Base-by-base conservation (phyloP, 1,139 yeast species). In the Hemisphaericaspora lyxosophila region DNA sequence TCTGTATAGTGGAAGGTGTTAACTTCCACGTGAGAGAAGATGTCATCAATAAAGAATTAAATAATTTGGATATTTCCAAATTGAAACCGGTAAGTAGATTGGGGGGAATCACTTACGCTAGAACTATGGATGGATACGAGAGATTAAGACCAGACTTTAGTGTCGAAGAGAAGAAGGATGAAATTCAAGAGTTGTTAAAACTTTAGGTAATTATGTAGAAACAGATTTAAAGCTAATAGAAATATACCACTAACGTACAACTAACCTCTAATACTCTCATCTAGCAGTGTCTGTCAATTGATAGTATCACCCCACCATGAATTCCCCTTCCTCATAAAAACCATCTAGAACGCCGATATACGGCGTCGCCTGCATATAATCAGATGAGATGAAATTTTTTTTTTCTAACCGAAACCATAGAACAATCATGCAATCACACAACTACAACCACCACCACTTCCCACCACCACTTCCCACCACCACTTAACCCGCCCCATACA, bases 1-100 rank as follows among this genome's bases (percentile, higher is more conserved):
- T 72, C 13, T 55, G 63, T 27, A 60, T 78, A 37, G 65, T 78
- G 7, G 84, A 80, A 52, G 85, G 82, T 13, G 63, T 80, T 29
- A 62, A 73, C 33, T 76, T 78, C 56, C 85, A 79, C 50, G 71
- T 66, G 3, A 63, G 84, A 31, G 80, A 79, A 46, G 85, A 80
- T 49, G 57, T 76, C 7, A 46, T 74, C 25, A 72, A 77, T 51
- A 61, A 64, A 3, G 70, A 68, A 0, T 42, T 50, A 27, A 66
- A 65, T 41, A 39, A 39, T 3, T 42, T 80, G 19, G 82, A 78
- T 50, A 57, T 70, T n/a, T 57, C 51, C 2, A 76, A 76, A 50
- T 60, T 75, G 44, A 70, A 64, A 49, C 82, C 85, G 0, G 73
- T 80, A 2, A 57, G 76, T 3, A 64, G 85, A 45, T 60, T 79